These are phyloP conservation scores for Penicillium verrucosum DNA, from an alignment of 2,329 filamentous ascomycete species.

Conservation along the genomic window DNA sequence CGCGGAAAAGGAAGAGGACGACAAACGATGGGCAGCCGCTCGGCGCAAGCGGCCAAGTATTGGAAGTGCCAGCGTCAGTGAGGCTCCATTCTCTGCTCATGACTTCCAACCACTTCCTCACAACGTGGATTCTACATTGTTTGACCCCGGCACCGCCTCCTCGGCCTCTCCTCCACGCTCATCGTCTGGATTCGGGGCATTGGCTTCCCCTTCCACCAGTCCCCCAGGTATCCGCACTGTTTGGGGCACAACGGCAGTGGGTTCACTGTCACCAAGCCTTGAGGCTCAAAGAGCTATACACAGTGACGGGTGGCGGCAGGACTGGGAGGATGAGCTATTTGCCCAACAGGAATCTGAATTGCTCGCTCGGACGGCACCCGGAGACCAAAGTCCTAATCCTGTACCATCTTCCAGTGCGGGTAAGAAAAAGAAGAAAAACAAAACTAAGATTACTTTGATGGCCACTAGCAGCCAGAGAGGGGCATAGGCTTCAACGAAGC, in stretches of 20 bases:
- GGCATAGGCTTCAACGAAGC: slow-evolving; percentile 39
- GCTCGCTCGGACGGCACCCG: slow-evolving; percentile 48
- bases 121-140: slow-evolving; percentile 23
- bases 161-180: slow-evolving; percentile 44
- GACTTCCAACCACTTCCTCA: slow-evolving; percentile 64
- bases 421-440: slow-evolving; percentile 65
- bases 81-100: slow-evolving; percentile 53
- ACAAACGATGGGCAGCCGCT: slow-evolving; percentile 64
- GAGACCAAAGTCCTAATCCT: slow-evolving; percentile 12
- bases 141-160: slow-evolving; percentile 32
- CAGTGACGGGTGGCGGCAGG: slow-evolving; percentile 84
- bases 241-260: slow-evolving; percentile 79
- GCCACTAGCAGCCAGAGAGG: slow-evolving; percentile 61
- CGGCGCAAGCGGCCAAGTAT: slow-evolving; percentile 59
- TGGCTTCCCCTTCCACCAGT: slow-evolving; percentile 78
- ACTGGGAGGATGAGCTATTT: slow-evolving; percentile 73
- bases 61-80: slow-evolving; percentile 29
- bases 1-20: slow-evolving; percentile 75
- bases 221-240: slow-evolving; percentile 75
- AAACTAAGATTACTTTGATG: slow-evolving; percentile 67
- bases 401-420: slow-evolving; percentile 29
- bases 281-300: slow-evolving; percentile 36
- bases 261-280: slow-evolving; percentile 56
- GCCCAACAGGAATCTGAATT: slow-evolving; percentile 56
- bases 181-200: slow-evolving; percentile 45